These are phyloP conservation scores for Microbotryomycetes sp. DNA, from an alignment of 1,284 basidiomycete species.

Conservation along the genomic window DNA sequence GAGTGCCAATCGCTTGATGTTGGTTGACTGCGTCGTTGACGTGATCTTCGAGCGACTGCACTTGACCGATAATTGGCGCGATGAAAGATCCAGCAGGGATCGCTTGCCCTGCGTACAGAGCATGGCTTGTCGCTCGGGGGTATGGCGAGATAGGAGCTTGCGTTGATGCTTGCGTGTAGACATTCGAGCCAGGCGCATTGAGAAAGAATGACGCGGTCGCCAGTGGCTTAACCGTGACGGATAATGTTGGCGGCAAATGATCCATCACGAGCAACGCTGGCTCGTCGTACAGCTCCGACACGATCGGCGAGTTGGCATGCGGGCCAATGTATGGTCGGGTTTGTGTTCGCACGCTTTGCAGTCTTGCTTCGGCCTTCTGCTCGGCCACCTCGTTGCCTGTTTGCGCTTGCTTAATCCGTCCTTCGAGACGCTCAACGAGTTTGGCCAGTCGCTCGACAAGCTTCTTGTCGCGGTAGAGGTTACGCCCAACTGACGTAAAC, in stretches of 20 bases:
- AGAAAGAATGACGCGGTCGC: slow-evolving; percentile 5
- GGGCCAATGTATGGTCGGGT: not conserved
- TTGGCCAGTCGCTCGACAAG: not conserved
- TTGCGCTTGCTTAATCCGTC: not conserved
- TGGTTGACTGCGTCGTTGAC: slow-evolving; percentile 50
- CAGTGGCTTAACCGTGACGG: slow-evolving; percentile 22
- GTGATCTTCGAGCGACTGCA: slow-evolving; percentile 42
- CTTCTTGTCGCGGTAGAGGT: slow-evolving; percentile 12
- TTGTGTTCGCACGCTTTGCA: not conserved
- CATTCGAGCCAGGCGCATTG: slow-evolving; percentile 21
- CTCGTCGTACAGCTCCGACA: slow-evolving; percentile 21
- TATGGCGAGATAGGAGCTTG: slow-evolving; percentile 46
- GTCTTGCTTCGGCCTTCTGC: not conserved
- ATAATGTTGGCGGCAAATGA: slow-evolving; percentile 5
- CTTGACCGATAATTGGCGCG: slow-evolving; percentile 41
- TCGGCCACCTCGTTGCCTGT: not conserved
- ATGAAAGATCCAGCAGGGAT: slow-evolving; percentile 45
- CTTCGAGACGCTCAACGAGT: not conserved
- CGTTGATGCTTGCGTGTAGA: slow-evolving; percentile 25
- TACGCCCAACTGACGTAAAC: slow-evolving; percentile 33
- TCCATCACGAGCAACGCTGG: slow-evolving; percentile 11
- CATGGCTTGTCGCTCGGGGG: slow-evolving; percentile 44
- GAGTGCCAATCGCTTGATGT: slow-evolving; percentile 49
- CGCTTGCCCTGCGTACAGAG: slow-evolving; percentile 42
- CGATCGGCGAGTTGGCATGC: slow-evolving; percentile 13